Evolutionary conservation across 441 rosid genomes (phyloP).

Genomic region (Pelargonium myrrhifolium): DNA sequence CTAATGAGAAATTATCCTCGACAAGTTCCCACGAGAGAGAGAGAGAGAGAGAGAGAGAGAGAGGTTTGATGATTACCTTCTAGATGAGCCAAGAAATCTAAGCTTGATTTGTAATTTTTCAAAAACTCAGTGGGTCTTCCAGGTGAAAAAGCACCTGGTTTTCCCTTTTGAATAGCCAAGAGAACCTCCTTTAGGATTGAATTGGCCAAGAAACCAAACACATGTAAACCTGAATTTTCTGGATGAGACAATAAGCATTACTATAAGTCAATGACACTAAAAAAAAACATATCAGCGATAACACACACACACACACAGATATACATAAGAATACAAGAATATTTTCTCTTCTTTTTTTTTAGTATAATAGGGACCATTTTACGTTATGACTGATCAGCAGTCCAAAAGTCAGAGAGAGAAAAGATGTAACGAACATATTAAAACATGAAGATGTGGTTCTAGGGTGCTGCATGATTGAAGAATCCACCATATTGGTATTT

Average conservation of each 20-base stretch:
- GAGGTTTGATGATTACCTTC: conserved; percentile 55
- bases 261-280: conserved; percentile 10
- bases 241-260: conserved; percentile 14
- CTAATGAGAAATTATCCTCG: no score
- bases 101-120: conserved; percentile 83
- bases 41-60: conserved; percentile 7
- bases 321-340: no score
- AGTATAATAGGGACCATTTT: neutral
- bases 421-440: no score
- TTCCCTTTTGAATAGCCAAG: conserved; percentile 76
- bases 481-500: neutral
- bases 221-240: conserved; percentile 95
- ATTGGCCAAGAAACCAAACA: conserved; percentile 90
- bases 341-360: neutral
- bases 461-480: neutral
- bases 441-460: neutral
- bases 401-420: no score
- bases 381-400: no score
- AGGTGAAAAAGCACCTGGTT: conserved; percentile 92
- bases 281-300: neutral
- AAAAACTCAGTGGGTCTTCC: conserved; percentile 94
- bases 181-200: conserved; percentile 91
- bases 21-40: neutral
- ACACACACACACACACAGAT: no score
- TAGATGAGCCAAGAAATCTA: conserved; percentile 75